Evolutionary conservation across 352 stramenopile species (phyloP).

Genomic region (Lagenidium giganteum): DNA sequence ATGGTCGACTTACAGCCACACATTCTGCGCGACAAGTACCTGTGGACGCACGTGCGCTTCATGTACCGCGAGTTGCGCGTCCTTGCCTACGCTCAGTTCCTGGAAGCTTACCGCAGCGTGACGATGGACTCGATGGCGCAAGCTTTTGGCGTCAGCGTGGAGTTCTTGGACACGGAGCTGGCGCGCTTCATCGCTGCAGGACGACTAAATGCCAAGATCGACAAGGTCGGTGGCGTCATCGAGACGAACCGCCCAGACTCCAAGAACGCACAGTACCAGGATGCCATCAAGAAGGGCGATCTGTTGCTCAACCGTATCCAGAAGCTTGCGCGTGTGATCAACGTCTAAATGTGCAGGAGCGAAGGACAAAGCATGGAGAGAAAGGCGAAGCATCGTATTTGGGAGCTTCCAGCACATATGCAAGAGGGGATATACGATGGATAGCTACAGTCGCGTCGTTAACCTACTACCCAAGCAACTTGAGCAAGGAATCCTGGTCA

Average conservation of each 20-base stretch:
- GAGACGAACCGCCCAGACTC: slow-evolving; percentile 98
- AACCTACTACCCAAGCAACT: slow-evolving; percentile 33
- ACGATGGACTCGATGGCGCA: slow-evolving; percentile 95
- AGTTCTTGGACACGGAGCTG: slow-evolving; percentile 96
- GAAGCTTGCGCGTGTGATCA: slow-evolving; percentile 96
- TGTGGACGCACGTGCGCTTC: slow-evolving; percentile 89
- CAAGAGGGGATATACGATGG: not conserved
- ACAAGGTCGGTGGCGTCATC: slow-evolving; percentile 98
- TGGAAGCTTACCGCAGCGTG: slow-evolving; percentile 97
- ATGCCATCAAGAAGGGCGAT: slow-evolving; percentile 99
- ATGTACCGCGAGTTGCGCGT: slow-evolving; percentile 97
- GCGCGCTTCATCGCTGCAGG: slow-evolving; percentile 97
- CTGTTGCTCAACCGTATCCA: slow-evolving; percentile 98
- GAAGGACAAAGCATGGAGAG: no score
- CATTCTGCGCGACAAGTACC: slow-evolving; percentile 91
- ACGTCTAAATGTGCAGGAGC: slow-evolving; percentile 57
- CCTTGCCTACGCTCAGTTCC: slow-evolving; percentile 97
- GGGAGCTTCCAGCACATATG: no score
- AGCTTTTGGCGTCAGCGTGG: slow-evolving; percentile 93
- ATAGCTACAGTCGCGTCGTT: not conserved
- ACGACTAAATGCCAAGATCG: slow-evolving; percentile 98
- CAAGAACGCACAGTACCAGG: slow-evolving; percentile 99
- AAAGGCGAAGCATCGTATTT: no score
- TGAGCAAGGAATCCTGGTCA: slow-evolving; percentile 31
- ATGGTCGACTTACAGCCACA: slow-evolving; percentile 85